Conservation (phyloP, 2,329 filamentous ascomycete genomes). For the Lachnellula willkommii region DNA sequence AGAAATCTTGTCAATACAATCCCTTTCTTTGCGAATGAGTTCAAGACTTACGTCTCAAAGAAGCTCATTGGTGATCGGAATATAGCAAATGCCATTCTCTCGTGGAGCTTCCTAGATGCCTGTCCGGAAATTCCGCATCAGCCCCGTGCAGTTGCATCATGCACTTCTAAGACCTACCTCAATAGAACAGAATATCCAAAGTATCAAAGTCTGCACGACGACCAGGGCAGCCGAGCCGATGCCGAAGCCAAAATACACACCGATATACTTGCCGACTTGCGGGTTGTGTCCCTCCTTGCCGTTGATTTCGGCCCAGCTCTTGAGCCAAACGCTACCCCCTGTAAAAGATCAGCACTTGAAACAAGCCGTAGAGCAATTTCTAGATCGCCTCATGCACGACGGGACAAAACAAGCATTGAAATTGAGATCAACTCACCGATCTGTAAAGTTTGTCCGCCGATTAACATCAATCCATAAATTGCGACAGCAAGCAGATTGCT, state of each 20-base stretch:
- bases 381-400: background rate
- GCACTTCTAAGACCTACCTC: conserved; percentile 54
- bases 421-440: conserved; percentile 52
- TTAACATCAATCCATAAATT: conserved; percentile 70
- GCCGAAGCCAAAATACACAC: conserved; percentile 92
- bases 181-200: conserved; percentile 99
- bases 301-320: conserved; percentile 84
- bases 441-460: conserved; percentile 75
- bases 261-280: conserved; percentile 81
- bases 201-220: conserved; percentile 84
- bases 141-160: conserved; percentile 18
- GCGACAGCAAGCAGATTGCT: conserved; percentile 82
- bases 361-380: background rate
- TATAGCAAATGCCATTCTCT: conserved; percentile 94
- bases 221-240: conserved; percentile 80
- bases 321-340: conserved; percentile 87
- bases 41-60: conserved; percentile 65
- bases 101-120: conserved; percentile 93
- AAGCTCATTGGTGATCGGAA: conserved; percentile 98
- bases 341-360: conserved; percentile 16
- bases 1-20: conserved; percentile 5
- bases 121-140: conserved; percentile 32
- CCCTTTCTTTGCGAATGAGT: background rate
- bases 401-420: background rate
- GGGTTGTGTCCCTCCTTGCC: conserved; percentile 61